These are phyloP conservation scores for Hura crepitans DNA, from an alignment of 441 rosid genomes.

Conservation along the genomic window DNA sequence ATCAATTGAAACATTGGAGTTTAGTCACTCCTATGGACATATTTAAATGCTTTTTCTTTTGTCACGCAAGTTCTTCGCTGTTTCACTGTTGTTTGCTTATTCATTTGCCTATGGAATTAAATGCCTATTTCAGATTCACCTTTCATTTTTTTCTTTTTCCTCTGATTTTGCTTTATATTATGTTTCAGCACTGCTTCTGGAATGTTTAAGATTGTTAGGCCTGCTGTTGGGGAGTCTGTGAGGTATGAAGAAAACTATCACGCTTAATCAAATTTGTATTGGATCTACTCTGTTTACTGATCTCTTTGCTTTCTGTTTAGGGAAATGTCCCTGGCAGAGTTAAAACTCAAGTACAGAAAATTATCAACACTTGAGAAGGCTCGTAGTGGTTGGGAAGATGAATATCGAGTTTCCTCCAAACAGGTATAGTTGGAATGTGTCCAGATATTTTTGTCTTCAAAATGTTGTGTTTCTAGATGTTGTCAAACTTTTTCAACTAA, in stretches of 20 bases:
- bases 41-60: not conserved
- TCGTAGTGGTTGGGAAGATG: constrained; percentile 87
- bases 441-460: not conserved
- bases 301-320: constrained; percentile 35
- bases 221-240: constrained; percentile 93
- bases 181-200: constrained; percentile 71
- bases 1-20: not conserved
- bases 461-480: not conserved
- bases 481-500: not conserved
- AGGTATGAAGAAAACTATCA: constrained; percentile 44
- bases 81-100: constrained; percentile 1
- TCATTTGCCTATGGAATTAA: not conserved
- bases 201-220: constrained; percentile 81
- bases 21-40: not conserved
- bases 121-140: not conserved
- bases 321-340: constrained; percentile 85
- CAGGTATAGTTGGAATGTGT: constrained; percentile 46
- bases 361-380: constrained; percentile 75
- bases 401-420: constrained; percentile 85
- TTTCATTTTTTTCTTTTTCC: not conserved
- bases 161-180: constrained; percentile 23
- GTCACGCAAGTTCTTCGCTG: not conserved
- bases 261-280: constrained; percentile 13
- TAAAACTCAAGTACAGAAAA: constrained; percentile 79
- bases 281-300: constrained; percentile 15